Percentiles rank a stretch among this genome's conserved stretches.
Conservation (phyloP, 2,329 filamentous ascomycete genomes). For the Paraconiothyrium sp. region DNA sequence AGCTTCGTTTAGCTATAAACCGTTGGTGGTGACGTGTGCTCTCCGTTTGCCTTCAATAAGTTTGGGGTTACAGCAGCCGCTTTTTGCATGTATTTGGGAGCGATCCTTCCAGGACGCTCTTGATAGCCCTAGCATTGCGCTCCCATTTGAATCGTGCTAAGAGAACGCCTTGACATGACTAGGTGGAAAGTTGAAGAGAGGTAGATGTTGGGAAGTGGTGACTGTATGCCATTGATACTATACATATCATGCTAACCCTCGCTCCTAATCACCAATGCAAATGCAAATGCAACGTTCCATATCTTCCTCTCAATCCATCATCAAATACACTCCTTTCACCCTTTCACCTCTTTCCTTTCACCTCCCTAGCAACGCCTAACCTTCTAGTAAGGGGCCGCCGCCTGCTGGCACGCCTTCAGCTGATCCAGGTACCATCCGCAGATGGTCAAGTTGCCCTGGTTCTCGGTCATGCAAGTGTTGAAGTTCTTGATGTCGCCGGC, state of each 20-base stretch:
- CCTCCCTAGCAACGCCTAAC: neutral
- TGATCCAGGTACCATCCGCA: conserved; percentile 99
- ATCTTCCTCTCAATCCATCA: conserved; percentile 12
- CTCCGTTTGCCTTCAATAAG: too few species aligned
- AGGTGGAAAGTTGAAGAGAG: neutral
- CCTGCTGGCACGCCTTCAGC: conserved; percentile 67
- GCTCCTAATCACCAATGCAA: conserved; percentile 17
- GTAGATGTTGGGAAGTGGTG: conserved; percentile 18
- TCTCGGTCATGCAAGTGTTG: conserved; percentile 95
- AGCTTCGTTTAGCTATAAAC: too few species aligned
- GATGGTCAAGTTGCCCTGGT: conserved; percentile 91
- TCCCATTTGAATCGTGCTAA: too few species aligned
- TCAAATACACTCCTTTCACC: neutral
- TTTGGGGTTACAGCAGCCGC: too few species aligned
- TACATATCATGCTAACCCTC: conserved; percentile 18
- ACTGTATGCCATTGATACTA: conserved; percentile 24
- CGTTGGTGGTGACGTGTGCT: too few species aligned
- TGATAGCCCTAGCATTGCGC: too few species aligned
- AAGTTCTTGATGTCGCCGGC: conserved; percentile 82
- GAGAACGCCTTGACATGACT: neutral
- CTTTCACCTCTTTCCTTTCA: neutral
- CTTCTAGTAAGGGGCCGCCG: conserved; percentile 58
- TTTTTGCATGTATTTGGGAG: too few species aligned
- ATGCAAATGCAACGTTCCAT: conserved; percentile 25
- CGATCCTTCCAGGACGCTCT: too few species aligned